Evolutionary conservation across 257 asterid genomes (phyloP), one percentile per base, ranked within the genome.

Genomic region (Schizonepeta tenuifolia): DNA sequence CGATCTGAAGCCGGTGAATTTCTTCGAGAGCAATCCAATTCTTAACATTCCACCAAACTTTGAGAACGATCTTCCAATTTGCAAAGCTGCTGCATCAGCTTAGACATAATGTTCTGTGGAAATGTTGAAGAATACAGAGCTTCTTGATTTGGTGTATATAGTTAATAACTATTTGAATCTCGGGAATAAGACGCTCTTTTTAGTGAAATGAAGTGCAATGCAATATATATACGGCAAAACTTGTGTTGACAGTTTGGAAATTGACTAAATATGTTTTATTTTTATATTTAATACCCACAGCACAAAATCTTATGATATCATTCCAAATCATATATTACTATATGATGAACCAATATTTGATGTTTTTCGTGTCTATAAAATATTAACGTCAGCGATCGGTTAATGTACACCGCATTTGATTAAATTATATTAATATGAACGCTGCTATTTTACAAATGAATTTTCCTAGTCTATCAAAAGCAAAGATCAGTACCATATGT

Each of bases 1-100:
- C 69, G 95, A 88, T 72, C 74, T 92, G 64, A 92, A 92, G 85
- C 96, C 97, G 14, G 89, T 85, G 20, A 92, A 92, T 77, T 92
- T 89, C 86, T 91, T 88, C 50, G 90, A 89, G 71, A 82, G 90
- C 31, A 92, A 89, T 79, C 97, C 96, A 5, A 83, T 89, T 60
- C 90, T 92, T 21, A 78, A 63, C 53, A 74, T 71, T 13, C 87
- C 91, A 9, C 91, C 91, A 7, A 79, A 78, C 64, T 59, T 83
- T 11, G 84, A 77, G 77, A 73, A 61, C 44, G 91, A 86, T 10
- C 83, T 86, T 54, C 91, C 91, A 11, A 40, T 65, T 24, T 86
- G 91, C 84, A 82, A 73, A 64, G 79, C 91, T 70, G 75, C 71
- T 67, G 88, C 83, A 51, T 66, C 83, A 28, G 78, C 80, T 55